Conservation (phyloP, 108 stramenopile genomes). For the Cyclotella atomus region DNA sequence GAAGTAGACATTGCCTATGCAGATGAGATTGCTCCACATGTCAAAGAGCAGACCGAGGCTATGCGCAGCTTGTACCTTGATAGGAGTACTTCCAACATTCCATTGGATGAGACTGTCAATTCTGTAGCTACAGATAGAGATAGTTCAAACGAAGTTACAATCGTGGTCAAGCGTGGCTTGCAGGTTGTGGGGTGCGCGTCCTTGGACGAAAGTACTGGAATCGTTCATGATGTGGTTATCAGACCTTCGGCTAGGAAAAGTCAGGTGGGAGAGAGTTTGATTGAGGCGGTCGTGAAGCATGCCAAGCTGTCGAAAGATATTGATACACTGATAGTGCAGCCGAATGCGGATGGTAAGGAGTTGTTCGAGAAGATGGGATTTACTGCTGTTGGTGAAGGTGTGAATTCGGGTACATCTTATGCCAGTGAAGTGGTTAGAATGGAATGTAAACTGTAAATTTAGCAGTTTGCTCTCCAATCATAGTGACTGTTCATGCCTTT, state of each 20-base stretch:
- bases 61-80: constrained; percentile 58
- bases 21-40: constrained; percentile 62
- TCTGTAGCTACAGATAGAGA: constrained; percentile 3
- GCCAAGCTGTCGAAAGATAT: constrained; percentile 28
- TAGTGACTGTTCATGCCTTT: too few species aligned
- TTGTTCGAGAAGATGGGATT: constrained; percentile 69
- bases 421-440: constrained; percentile 33
- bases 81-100: constrained; percentile 6
- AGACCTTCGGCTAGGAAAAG: constrained; percentile 59
- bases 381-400: constrained; percentile 11
- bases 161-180: constrained; percentile 73
- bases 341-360: constrained; percentile 46
- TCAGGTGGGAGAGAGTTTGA: constrained; percentile 43
- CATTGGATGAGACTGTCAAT: constrained; percentile 2
- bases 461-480: too few species aligned
- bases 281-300: constrained; percentile 51
- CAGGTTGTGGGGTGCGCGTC: constrained; percentile 76
- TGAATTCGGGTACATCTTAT: constrained; percentile 12
- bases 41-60: constrained; percentile 62
- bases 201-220: constrained; percentile 58
- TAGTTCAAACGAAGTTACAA: constrained; percentile 31
- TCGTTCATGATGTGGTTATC: constrained; percentile 67
- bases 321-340: constrained; percentile 43
- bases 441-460: constrained; percentile 49
- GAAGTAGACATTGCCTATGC: constrained; percentile 61